phyloP scores from a whole-genome alignment of 495 filamentous ascomycete genomes.

The Lophium mytilinum region DNA sequence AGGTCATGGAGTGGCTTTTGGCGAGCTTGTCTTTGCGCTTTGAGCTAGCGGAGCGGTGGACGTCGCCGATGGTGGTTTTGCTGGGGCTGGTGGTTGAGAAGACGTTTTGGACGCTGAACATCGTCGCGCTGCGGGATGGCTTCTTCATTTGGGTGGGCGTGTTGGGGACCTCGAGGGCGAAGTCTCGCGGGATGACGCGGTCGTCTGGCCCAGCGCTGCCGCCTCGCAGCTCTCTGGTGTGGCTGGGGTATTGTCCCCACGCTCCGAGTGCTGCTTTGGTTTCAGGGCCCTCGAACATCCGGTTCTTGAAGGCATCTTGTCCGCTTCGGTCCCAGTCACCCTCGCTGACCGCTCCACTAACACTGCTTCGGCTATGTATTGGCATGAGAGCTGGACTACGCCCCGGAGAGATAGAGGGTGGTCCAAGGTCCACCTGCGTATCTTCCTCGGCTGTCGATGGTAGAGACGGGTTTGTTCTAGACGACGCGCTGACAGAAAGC shows the following conservation, averaged over 20 bases:
- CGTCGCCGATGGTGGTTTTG: no score
- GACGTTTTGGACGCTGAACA: background rate
- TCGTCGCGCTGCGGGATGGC: conserved; percentile 4
- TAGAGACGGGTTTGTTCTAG: background rate
- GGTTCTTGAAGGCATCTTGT: background rate
- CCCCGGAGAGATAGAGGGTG: background rate
- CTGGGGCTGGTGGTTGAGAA: background rate
- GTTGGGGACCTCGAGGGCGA: conserved; percentile 15
- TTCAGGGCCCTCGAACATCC: background rate
- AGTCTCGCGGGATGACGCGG: conserved; percentile 18
- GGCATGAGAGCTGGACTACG: no score
- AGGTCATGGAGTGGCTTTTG: conserved; percentile 16
- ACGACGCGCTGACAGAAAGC: background rate
- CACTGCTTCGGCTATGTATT: no score
- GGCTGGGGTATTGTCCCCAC: conserved; percentile 25
- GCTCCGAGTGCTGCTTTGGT: conserved; percentile 1
- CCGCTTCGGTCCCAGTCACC: background rate
- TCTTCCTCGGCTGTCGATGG: background rate
- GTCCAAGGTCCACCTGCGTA: background rate
- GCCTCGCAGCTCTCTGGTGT: conserved; percentile 17
- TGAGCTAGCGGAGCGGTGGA: no score
- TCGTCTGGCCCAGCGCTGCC: conserved; percentile 14
- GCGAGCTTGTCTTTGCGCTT: no score
- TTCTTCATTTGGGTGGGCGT: background rate
- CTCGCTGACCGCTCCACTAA: background rate